Evolutionary conservation across 1,284 basidiomycete genomes (phyloP), one percentile per base, ranked within the genome.

Genomic region (Ustilago bromivora): DNA sequence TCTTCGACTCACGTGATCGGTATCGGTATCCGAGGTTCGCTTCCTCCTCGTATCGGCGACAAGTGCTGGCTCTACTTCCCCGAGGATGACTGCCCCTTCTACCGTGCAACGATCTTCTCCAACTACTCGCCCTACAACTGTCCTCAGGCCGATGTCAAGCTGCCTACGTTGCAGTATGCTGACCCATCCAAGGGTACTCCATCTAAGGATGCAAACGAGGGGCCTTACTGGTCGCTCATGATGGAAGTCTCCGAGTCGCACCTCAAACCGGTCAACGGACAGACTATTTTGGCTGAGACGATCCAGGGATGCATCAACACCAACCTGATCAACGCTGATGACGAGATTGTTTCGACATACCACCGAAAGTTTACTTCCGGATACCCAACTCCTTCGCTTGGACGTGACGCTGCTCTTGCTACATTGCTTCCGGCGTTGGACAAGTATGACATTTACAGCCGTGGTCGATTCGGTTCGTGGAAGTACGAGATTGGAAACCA

Each of bases 381-480:
- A 46, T 88, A 89, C 84, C 88, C 88, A 2, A 89, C 88, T 6
- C 88, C 88, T 4, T 87, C 87, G 38, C 83, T 89, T 28, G 86
- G 87, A 40, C 86, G 88, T 62, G 88, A 89, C 59, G 87, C 84
- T 15, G 88, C 88, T 47, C 80, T 89, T 43, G 84, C 85, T 34
- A 74, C 84, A 32, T 86, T 89, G 72, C 84, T 89, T 38, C 89
- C 89, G 2, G 82, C 81, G 28, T 81, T 89, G 41, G 87, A 88
- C 61, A 76, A 84, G 73, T 87, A 82, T 81, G 83, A 84, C 57
- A 88, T 89, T 61, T 86, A 87, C 80, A 88, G 87, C 19, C 86
- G 89, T 58, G 89, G 89, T 43, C 85, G 89, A 57, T 89, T 89
- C 79, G 89, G 89, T n/a, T 88, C 87, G 52, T 89, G 89, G 88